Conservation (phyloP, 768 basidiomycete genomes). For the Vishniacozyma victoriae region DNA sequence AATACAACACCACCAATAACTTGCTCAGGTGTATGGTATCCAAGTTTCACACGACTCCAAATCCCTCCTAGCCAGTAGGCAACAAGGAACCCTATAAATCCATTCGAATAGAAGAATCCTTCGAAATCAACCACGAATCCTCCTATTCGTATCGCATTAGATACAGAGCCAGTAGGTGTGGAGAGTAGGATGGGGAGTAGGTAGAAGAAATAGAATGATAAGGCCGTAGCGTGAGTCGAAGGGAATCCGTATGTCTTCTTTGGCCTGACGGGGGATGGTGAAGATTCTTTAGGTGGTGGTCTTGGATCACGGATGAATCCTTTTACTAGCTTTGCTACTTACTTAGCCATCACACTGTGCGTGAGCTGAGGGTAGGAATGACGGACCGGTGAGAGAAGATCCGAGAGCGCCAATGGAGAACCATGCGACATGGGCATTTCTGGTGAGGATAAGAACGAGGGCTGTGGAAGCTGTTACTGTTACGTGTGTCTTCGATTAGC, state of each 20-base stretch:
- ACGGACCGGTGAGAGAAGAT: conserved; percentile 45
- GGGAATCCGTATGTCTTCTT: conserved; percentile 52
- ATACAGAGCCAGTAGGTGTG: background rate
- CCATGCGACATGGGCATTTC: conserved; percentile 46
- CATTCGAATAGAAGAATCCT: background rate
- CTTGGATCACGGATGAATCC: conserved; percentile 44
- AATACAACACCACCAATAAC: conserved; percentile 25
- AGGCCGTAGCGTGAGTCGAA: conserved; percentile 50
- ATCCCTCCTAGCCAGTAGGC: conserved; percentile 29
- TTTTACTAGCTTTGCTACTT: conserved; percentile 45
- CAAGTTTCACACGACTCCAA: conserved; percentile 36
- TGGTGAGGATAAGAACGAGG: conserved; percentile 40
- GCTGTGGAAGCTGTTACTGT: conserved; percentile 44
- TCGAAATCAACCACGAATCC: conserved; percentile 1
- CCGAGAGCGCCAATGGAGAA: conserved; percentile 46
- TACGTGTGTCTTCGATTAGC: conserved; percentile 36
- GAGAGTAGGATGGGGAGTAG: conserved; percentile 35
- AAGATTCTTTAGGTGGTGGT: conserved; percentile 35
- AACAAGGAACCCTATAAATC: conserved; percentile 1
- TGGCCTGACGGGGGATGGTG: conserved; percentile 23
- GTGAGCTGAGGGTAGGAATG: background rate
- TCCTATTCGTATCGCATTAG: background rate
- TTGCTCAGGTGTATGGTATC: conserved; percentile 43
- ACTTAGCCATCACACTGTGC: background rate
- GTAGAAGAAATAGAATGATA: conserved; percentile 49